Conservation (phyloP, 495 filamentous ascomycete genomes). For the Podospora comata region DNA sequence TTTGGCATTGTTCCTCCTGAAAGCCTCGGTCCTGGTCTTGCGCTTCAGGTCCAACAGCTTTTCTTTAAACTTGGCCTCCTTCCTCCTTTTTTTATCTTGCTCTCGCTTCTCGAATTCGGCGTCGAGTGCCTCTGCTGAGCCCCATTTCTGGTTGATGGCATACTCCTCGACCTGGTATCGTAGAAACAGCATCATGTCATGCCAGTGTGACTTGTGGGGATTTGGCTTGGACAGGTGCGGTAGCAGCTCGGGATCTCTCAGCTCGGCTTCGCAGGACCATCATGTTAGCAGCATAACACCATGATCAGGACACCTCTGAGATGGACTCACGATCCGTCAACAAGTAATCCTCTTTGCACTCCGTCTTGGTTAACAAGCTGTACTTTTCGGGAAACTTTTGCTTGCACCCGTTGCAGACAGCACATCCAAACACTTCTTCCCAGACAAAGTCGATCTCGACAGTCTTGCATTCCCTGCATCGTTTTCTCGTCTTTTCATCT, state of each 20-base stretch:
- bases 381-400: constrained; percentile 89
- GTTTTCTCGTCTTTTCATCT: constrained; percentile 60
- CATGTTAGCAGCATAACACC: constrained; percentile 13
- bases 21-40: constrained; percentile 87
- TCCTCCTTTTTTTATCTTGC: constrained; percentile 76
- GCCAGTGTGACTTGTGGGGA: constrained; percentile 92
- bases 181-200: constrained; percentile 96
- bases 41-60: constrained; percentile 89
- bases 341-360: constrained; percentile 91
- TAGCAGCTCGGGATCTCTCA: constrained; percentile 78
- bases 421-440: constrained; percentile 72
- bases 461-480: constrained; percentile 76
- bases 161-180: constrained; percentile 93
- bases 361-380: constrained; percentile 91
- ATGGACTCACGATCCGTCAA: constrained; percentile 76
- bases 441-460: constrained; percentile 93
- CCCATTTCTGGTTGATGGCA: constrained; percentile 81
- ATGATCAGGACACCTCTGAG: not conserved
- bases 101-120: constrained; percentile 83
- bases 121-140: constrained; percentile 76
- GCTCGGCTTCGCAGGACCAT: constrained; percentile 57
- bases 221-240: constrained; percentile 88
- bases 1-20: constrained; percentile 56
- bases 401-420: constrained; percentile 75
- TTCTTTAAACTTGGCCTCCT: constrained; percentile 86